Evolutionary conservation across 129 eudicot species (phyloP), one percentile per base, ranked within the genome.

Genomic region (Lonicera japonica): DNA sequence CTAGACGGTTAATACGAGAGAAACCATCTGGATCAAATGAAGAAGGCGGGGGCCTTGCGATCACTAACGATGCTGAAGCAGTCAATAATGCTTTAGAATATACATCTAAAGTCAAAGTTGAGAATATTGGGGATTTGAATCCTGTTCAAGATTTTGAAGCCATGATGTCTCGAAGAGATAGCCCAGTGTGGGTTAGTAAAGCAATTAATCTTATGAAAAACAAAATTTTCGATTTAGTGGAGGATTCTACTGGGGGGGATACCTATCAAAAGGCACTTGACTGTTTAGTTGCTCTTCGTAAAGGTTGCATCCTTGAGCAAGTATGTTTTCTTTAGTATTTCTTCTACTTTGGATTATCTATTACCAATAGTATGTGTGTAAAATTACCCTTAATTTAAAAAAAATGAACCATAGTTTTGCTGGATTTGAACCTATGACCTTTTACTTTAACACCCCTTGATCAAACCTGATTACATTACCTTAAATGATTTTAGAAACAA

Each of bases 71-170:
- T 60, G 82, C 41, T 65, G 66, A 79, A 69, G 63, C 78, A 15
- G 73, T 81, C 38, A 82, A n/a, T n/a, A n/a, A 83, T 60, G 58
- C 67, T 60, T 58, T 63, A 10, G 88, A 70, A 22, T 70, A 76
- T 70, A 70, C 80, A 20, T 73, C 94, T 23, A 21, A 56, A 46
- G 80, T 73, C 48, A 83, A 86, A 48, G 69, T 74, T 22, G 96
- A 88, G 65, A 74, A 81, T 17, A 71, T 94, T 34, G 95, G 95
- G 60, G 87, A 81, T 51, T 25, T 60, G 40, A 79, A 77, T 51
- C 87, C 99, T 53, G 89, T 88, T 54, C 74, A 80, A 63, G 99
- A 94, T 63, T 94, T 94, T 68, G 96, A 94, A 81, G 80, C 87
- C 23, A 85, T 94, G 92, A 71, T 94, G 71, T 78, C 95, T 39